phyloP scores from a whole-genome alignment of 805 yeast genomes.

The Ogataea thermomethanolica region DNA sequence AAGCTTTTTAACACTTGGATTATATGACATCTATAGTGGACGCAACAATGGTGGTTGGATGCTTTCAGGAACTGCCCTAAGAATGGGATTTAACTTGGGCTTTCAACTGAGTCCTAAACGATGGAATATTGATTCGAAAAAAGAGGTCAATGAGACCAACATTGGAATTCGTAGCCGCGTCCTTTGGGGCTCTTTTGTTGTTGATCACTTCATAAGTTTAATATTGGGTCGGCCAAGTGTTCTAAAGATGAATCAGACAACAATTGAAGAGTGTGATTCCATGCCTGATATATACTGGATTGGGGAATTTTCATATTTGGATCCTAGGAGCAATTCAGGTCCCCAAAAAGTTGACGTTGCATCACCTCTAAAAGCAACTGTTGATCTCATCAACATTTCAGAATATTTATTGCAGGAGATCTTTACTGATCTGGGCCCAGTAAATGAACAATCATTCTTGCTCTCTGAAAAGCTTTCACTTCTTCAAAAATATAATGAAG shows the following conservation, averaged over 20 bases:
- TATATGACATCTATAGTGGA: conserved; percentile 61
- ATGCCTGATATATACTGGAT: conserved; percentile 62
- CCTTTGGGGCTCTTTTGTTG: conserved; percentile 65
- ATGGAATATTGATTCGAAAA: conserved; percentile 44
- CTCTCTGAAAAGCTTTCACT: conserved; percentile 3
- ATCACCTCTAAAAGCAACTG: conserved; percentile 40
- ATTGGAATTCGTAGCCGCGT: conserved; percentile 55
- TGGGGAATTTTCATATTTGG: conserved; percentile 49
- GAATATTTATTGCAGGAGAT: conserved; percentile 45
- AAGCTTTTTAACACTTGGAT: conserved; percentile 53
- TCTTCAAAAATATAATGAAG: conserved; percentile 42
- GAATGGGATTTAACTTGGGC: conserved; percentile 65
- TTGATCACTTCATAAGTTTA: conserved; percentile 60
- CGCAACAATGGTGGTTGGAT: conserved; percentile 59
- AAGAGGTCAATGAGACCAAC: conserved; percentile 45
- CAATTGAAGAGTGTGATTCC: conserved; percentile 56
- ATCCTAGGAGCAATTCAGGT: neutral
- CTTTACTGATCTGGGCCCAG: conserved; percentile 26
- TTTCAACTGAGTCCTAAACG: conserved; percentile 59
- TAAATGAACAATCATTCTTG: conserved; percentile 2
- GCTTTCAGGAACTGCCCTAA: conserved; percentile 56
- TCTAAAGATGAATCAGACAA: conserved; percentile 52
- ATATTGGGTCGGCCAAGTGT: conserved; percentile 57
- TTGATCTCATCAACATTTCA: conserved; percentile 41
- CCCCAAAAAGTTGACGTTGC: conserved; percentile 6